Evolutionary conservation across 805 yeast genomes (phyloP), one percentile per base, ranked within the genome.

Genomic region (Ogataea dorogensis): DNA sequence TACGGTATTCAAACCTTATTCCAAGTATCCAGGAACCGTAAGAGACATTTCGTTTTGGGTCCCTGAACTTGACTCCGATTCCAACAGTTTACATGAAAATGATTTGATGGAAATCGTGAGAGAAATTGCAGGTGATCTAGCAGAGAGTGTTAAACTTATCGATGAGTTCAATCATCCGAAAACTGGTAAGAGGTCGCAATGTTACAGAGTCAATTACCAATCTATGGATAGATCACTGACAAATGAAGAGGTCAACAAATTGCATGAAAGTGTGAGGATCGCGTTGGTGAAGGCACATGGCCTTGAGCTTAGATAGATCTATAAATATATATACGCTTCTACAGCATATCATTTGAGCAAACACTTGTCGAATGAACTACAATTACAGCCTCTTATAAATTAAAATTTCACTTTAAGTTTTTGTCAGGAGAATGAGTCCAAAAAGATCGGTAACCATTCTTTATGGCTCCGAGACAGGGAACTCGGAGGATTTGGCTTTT

Each of bases 41-140:
- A 72, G 98, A 61, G 98, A 93, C 56, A 77, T 89, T 18, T 86
- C 97, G 7, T 93, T 91, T 60, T 93, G 98, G 98, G 65, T 86
- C 17, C 81, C 87, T 5, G 51, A 54, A 5, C 41, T 56, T 3
- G 52, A 54, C 11, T 38, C 43, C 1, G 46, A 38, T n/a, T 26
- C 44, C 17, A 16, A 28, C 2, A 46, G 43, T 14, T 56, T 86
- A 24, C 97, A 91, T 53, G 84, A 79, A 45, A 93, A 93, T 58
- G 98, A 93, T 58, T 70, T 93, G 18, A 91, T 87, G 95, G 98
- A 93, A 59, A 70, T 85, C 33, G 93, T 93, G 14, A 78, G 98
- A 56, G 73, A 74, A 38, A 71, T 72, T 27, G 96, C 93, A 7
- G 94, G 93, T 3, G 95, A 87, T 61, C 65, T 88, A 40, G 94